Evolutionary conservation across 495 filamentous ascomycete genomes (phyloP).

Genomic region (Pseudotulostoma volvatum): DNA sequence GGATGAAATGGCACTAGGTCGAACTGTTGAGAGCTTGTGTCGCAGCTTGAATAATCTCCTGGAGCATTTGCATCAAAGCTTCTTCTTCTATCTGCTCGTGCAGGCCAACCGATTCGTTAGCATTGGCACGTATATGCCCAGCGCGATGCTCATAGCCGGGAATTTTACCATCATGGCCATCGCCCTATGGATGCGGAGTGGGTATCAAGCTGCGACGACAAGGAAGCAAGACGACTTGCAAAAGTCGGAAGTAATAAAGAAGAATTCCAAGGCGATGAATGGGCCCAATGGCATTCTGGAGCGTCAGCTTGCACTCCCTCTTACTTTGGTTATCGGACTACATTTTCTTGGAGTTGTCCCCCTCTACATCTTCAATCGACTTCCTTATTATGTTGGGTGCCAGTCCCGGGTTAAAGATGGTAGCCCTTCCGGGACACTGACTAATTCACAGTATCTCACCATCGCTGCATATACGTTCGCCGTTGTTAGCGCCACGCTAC

Average conservation of each 20-base stretch:
- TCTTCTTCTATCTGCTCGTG: slow-evolving; percentile 97
- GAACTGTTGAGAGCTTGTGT: slow-evolving; percentile 76
- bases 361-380: slow-evolving; percentile 73
- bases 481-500: slow-evolving; percentile 39
- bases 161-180: slow-evolving; percentile 96
- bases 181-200: slow-evolving; percentile 77
- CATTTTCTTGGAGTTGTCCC: slow-evolving; percentile 73
- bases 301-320: slow-evolving; percentile 61
- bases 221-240: slow-evolving; percentile 11
- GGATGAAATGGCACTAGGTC: slow-evolving; percentile 88
- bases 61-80: slow-evolving; percentile 94
- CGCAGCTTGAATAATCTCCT: slow-evolving; percentile 89
- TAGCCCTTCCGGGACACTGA: slow-evolving; percentile 8
- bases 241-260: slow-evolving; percentile 14
- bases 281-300: slow-evolving; percentile 31
- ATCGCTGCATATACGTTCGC: slow-evolving; percentile 34
- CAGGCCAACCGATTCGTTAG: slow-evolving; percentile 83
- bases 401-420: slow-evolving; percentile 2
- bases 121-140: slow-evolving; percentile 93
- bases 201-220: slow-evolving; percentile 26
- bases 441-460: slow-evolving; percentile 33
- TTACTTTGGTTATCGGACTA: slow-evolving; percentile 49
- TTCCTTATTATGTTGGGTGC: slow-evolving; percentile 42
- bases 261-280: slow-evolving; percentile 7
- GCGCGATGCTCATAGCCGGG: slow-evolving; percentile 84